A percentile compares a stretch with the other conserved stretches of the same genome.
Evolutionary conservation across 2,329 filamentous ascomycete genomes (phyloP).

Genomic region (Cercospora janseana): DNA sequence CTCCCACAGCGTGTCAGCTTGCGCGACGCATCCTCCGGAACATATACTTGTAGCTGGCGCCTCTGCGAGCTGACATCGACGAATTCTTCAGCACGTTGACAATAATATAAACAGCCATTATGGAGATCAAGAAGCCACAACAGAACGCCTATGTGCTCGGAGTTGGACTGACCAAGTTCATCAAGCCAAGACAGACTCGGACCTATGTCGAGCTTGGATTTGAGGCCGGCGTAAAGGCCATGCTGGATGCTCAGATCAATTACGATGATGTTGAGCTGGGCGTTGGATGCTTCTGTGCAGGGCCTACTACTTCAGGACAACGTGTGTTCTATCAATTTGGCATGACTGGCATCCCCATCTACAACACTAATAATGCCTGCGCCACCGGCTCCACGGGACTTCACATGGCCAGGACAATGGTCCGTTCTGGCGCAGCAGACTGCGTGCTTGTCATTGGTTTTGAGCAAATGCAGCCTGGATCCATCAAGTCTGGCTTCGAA

Average conservation of each 20-base stretch:
- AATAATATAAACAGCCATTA: slow-evolving; percentile 7
- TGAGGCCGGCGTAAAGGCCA: slow-evolving; percentile 85
- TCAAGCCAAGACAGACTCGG: slow-evolving; percentile 90
- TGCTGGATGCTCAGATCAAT: slow-evolving; percentile 80
- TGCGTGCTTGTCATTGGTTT: slow-evolving; percentile 91
- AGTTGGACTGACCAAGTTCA: slow-evolving; percentile 99
- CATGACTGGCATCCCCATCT: slow-evolving; percentile 93
- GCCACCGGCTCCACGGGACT: slow-evolving; percentile 91
- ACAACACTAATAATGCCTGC: slow-evolving; percentile 99
- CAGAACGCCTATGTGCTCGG: slow-evolving; percentile 76
- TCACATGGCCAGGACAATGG: slow-evolving; percentile 77
- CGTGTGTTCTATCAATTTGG: slow-evolving; percentile 98
- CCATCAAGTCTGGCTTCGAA: slow-evolving; percentile 76
- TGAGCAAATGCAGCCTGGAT: slow-evolving; percentile 97
- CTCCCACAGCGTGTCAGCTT: slow-evolving; percentile 7
- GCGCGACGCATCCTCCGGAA: slow-evolving; percentile 9
- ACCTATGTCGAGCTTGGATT: slow-evolving; percentile 94
- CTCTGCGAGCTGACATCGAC: neutral
- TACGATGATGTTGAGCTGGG: slow-evolving; percentile 96
- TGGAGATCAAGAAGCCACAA: slow-evolving; percentile 36
- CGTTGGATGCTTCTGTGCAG: slow-evolving; percentile 94
- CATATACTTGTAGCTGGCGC: slow-evolving; percentile 1
- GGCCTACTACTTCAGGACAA: slow-evolving; percentile 59
- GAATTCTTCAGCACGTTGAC: neutral
- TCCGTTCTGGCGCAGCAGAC: slow-evolving; percentile 63